A percentile compares a stretch with the other conserved stretches of the same genome.
Evolutionary conservation across 805 yeast genomes (phyloP).

Genomic region (Jamesozyma piceae): DNA sequence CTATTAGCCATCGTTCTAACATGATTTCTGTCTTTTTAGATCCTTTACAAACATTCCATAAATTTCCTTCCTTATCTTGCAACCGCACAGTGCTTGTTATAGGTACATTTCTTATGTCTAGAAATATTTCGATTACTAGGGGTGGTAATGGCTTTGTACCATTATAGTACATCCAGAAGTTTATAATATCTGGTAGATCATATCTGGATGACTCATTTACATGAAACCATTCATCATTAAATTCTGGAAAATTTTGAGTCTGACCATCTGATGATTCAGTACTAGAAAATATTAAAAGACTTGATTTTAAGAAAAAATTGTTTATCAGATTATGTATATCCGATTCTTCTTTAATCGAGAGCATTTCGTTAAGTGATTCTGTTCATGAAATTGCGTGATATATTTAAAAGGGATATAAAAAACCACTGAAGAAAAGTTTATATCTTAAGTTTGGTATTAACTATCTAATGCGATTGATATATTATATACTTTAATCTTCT

Average conservation of each 20-base stretch:
- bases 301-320: constrained; percentile 57
- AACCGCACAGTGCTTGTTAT: constrained; percentile 52
- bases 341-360: background rate
- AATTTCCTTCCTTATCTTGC: constrained; percentile 42
- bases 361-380: background rate
- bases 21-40: constrained; percentile 75
- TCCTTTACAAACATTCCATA: constrained; percentile 53
- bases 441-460: no score
- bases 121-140: constrained; percentile 72
- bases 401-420: no score
- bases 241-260: constrained; percentile 2
- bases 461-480: no score
- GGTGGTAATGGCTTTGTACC: constrained; percentile 51
- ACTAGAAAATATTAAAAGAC: constrained; percentile 46
- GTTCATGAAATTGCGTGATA: background rate
- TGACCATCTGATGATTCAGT: constrained; percentile 1
- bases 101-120: constrained; percentile 53
- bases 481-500: no score
- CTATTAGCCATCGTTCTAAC: constrained; percentile 86
- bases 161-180: constrained; percentile 58
- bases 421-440: no score
- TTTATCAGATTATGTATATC: constrained; percentile 35
- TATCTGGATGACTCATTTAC: background rate
- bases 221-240: constrained; percentile 10
- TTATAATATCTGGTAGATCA: constrained; percentile 26